phyloP scores from a whole-genome alignment of 495 filamentous ascomycete genomes.

The Podospora bellae-mahoneyi region DNA sequence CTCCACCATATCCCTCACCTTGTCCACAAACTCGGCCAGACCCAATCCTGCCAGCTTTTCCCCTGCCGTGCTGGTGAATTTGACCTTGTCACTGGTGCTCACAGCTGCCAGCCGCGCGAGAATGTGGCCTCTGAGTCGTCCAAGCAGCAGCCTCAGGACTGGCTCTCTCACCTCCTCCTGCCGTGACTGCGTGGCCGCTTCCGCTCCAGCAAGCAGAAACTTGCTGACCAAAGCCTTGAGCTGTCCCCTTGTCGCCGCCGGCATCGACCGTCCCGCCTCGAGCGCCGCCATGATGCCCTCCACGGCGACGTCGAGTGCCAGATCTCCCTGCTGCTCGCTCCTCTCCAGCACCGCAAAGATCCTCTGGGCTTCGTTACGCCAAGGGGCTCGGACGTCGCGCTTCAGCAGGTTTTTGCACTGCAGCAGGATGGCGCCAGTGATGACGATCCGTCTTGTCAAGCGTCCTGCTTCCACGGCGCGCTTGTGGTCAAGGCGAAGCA shows the following conservation, averaged over 20 bases:
- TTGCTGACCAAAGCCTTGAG: slow-evolving; percentile 52
- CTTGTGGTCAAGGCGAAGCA: slow-evolving; percentile 72
- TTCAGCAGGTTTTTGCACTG: slow-evolving; percentile 95
- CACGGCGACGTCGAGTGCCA: slow-evolving; percentile 53
- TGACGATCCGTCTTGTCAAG: slow-evolving; percentile 69
- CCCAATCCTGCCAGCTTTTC: slow-evolving; percentile 78
- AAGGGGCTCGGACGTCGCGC: slow-evolving; percentile 82
- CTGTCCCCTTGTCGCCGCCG: slow-evolving; percentile 57
- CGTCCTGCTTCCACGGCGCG: slow-evolving; percentile 65
- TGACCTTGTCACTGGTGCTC: slow-evolving; percentile 75
- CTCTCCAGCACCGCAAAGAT: slow-evolving; percentile 56
- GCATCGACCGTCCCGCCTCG: slow-evolving; percentile 78
- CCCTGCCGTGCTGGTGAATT: slow-evolving; percentile 73
- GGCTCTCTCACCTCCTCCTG: slow-evolving; percentile 64
- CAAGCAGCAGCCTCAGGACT: slow-evolving; percentile 75
- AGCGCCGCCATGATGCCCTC: slow-evolving; percentile 73
- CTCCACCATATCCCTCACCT: slow-evolving; percentile 78
- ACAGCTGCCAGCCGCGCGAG: slow-evolving; percentile 70
- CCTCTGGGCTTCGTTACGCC: slow-evolving; percentile 81
- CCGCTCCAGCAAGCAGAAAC: slow-evolving; percentile 44
- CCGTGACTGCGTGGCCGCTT: slow-evolving; percentile 29
- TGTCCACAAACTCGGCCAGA: slow-evolving; percentile 82
- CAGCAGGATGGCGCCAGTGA: slow-evolving; percentile 74
- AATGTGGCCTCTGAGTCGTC: slow-evolving; percentile 69
- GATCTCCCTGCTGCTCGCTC: slow-evolving; percentile 41